A percentile compares a stretch with the other conserved stretches of the same genome.
Conservation (phyloP, 805 yeast species). For the Millerago galiae region DNA sequence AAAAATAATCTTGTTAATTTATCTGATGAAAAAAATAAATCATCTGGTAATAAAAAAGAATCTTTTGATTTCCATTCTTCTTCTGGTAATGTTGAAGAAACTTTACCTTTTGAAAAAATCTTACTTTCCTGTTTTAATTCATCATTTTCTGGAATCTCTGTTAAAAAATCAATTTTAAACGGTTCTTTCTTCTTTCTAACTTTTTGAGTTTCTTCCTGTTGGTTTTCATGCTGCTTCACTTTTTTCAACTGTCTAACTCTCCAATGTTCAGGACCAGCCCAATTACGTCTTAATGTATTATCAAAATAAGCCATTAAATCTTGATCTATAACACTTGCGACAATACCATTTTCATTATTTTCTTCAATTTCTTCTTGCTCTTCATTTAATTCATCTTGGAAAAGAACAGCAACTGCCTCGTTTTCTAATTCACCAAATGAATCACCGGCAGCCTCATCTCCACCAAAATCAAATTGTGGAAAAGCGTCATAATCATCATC, state of each 20-base stretch:
- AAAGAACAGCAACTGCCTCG: constrained; percentile 19
- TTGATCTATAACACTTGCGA: constrained; percentile 38
- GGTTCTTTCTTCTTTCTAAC: constrained; percentile 31
- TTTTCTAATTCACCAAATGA: constrained; percentile 20
- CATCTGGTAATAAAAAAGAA: constrained; percentile 60
- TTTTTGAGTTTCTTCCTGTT: constrained; percentile 18
- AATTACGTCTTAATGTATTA: constrained; percentile 55
- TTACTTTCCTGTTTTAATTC: constrained; percentile 32
- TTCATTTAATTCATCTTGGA: constrained; percentile 15
- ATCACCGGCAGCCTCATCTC: constrained; percentile 11
- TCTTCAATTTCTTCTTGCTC: constrained; percentile 15
- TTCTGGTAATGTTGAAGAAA: constrained; percentile 34
- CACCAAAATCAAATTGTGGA: constrained; percentile 16
- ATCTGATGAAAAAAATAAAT: constrained; percentile 63
- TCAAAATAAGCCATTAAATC: constrained; percentile 81
- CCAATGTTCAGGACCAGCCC: constrained; percentile 97
- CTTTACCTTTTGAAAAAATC: constrained; percentile 34
- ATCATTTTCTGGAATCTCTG: constrained; percentile 27
- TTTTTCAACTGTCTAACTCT: constrained; percentile 59
- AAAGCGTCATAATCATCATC: constrained; percentile 16
- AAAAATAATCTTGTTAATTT: constrained; percentile 60
- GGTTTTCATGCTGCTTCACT: constrained; percentile 9
- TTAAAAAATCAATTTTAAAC: constrained; percentile 37
- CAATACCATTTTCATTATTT: constrained; percentile 16
- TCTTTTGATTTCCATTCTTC: constrained; percentile 34